Evolutionary conservation across 257 asterid genomes (phyloP), one percentile per base, ranked within the genome.

Genomic region (Gentiana straminea): DNA sequence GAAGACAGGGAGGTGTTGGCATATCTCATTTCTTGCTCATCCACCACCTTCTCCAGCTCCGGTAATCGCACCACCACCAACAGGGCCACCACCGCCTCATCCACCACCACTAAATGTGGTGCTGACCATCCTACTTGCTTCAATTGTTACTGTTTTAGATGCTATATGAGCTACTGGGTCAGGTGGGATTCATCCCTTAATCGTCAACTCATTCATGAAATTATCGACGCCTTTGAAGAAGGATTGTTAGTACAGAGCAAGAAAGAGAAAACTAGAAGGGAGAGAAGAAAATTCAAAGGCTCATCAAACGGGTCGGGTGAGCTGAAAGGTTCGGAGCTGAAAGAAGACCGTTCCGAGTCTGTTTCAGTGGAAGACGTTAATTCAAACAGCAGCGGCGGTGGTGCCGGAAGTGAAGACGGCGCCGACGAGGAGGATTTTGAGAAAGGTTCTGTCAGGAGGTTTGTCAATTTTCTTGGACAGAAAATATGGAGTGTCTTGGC

Each of bases 141-240:
- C 60, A 49, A 13, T 61, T 73, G 82, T 24, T 67, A 66, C 62
- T 77, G 82, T 35, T 77, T 77, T 4, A 48, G 68, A 38, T 73
- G 82, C 34, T 77, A 73, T 35, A 60, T 64, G 77, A 77, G 73
- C 55, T 77, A 61, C 36, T 77, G 79, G 79, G 57, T 64, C 48
- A 70, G 55, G 57, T 77, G 82, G 82, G 77, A 77, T 32, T 61
- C 82, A 0, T 77, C 82, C 2, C 79, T 79, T 0, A 77, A 77
- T 52, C 73, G 72, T 35, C 79, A 77, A 46, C 68, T 67, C 10
- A 77, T 77, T 4, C 82, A 77, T 34, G 79, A 77, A 58, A 68
- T 73, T 1, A 70, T 73, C 1, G 82, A 77, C 35, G 77, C 75
- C 47, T 77, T 45, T 37, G 79, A 77, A 59, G 77, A 67, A 34